Percentiles rank a stretch among this genome's conserved stretches.
These are phyloP conservation scores for Endogone sp. DNA, from an alignment of 192 early-diverging fungal species.

Conservation along the genomic window DNA sequence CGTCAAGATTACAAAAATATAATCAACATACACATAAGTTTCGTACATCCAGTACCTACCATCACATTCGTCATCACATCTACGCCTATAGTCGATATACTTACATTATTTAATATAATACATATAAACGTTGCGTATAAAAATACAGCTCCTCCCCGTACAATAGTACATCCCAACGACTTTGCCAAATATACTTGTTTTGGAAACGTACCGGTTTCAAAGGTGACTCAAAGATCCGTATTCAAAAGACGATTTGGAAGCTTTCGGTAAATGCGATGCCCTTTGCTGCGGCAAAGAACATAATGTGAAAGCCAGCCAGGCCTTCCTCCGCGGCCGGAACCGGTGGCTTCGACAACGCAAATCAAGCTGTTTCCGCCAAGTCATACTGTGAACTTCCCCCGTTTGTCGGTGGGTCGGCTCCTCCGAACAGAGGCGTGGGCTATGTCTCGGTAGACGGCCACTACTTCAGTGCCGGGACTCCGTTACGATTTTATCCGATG, in stretches of 20 bases:
- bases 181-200: neutral
- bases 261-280: conserved; percentile 29
- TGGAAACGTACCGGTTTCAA: conserved; percentile 34
- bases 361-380: neutral
- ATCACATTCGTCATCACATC: too few species aligned
- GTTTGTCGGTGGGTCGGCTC: neutral
- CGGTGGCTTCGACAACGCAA: neutral
- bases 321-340: too few species aligned
- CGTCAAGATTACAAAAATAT: too few species aligned
- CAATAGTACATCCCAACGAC: conserved; percentile 22
- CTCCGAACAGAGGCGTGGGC: neutral
- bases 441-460: conserved; percentile 26
- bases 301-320: neutral
- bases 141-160: too few species aligned
- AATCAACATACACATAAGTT: too few species aligned
- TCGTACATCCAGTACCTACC: too few species aligned
- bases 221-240: conserved; percentile 30
- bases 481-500: conserved; percentile 1
- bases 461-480: conserved; percentile 27
- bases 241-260: conserved; percentile 12
- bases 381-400: neutral
- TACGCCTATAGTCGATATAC: too few species aligned
- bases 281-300: conserved; percentile 30
- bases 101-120: too few species aligned
- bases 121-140: too few species aligned